Percentiles rank a stretch among this genome's conserved stretches.
Evolutionary conservation across 192 early-diverging fungal species (phyloP).

Genomic region (Jimgerdemannia flammicorona): DNA sequence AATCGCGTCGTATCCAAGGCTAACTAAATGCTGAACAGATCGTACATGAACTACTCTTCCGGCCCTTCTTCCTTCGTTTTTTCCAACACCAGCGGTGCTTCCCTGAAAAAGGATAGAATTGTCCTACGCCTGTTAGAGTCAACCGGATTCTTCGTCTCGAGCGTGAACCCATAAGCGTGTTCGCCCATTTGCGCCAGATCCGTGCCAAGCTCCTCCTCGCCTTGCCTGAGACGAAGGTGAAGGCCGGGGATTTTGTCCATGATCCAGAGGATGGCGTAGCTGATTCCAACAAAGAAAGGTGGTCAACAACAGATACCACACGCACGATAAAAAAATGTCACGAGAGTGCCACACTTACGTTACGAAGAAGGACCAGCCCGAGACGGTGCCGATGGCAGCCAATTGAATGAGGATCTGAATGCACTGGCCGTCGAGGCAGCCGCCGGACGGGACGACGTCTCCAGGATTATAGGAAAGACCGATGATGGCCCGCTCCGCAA

Average conservation of each 20-base stretch:
- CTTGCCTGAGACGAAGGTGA: slow-evolving; percentile 80
- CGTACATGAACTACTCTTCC: too few relatives aligned
- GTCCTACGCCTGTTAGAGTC: too few relatives aligned
- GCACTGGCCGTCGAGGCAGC: slow-evolving; percentile 79
- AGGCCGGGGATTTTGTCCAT: too few relatives aligned
- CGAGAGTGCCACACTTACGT: slow-evolving; percentile 35
- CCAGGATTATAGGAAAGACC: slow-evolving; percentile 47
- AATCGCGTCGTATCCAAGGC: too few relatives aligned
- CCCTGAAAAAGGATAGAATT: too few relatives aligned
- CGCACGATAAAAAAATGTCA: slow-evolving; percentile 45
- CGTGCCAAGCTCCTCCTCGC: slow-evolving; percentile 68
- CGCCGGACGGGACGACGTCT: slow-evolving; percentile 51
- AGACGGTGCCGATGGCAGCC: slow-evolving; percentile 65
- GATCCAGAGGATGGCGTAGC: too few relatives aligned
- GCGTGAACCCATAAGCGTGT: slow-evolving; percentile 64
- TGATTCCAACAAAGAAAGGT: too few relatives aligned
- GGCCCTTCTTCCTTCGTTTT: too few relatives aligned
- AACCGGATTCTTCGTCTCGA: too few relatives aligned
- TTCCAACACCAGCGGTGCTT: too few relatives aligned
- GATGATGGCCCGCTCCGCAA: slow-evolving; percentile 71
- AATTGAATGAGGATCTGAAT: slow-evolving; percentile 81
- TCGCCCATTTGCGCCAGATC: slow-evolving; percentile 40
- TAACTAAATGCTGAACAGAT: too few relatives aligned
- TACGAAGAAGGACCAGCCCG: slow-evolving; percentile 66
- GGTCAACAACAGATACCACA: too few relatives aligned